Conservation (phyloP, 2,329 filamentous ascomycete species). For the Calycina herbarum region DNA sequence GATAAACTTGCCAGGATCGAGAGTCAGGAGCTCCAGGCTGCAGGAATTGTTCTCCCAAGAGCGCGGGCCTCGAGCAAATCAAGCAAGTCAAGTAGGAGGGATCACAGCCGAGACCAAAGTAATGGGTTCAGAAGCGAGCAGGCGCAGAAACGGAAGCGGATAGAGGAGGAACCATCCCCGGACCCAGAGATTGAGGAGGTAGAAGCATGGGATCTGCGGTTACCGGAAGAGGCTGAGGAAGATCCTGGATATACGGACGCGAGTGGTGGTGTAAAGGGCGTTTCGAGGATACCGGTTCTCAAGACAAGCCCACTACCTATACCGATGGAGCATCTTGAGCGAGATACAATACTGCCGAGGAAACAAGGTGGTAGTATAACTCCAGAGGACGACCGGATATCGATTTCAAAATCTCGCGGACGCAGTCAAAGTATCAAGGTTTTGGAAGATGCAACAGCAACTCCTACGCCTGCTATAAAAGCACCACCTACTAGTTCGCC, state of each 20-base stretch:
- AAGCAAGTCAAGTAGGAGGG: constrained; percentile 39
- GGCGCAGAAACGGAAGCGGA: constrained; percentile 40
- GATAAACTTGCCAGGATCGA: constrained; percentile 83
- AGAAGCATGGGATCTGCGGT: constrained; percentile 69
- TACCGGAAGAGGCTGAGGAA: constrained; percentile 74
- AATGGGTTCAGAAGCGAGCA: constrained; percentile 39
- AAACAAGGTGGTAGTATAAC: constrained; percentile 54
- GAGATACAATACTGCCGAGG: constrained; percentile 68
- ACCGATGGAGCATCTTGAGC: constrained; percentile 68
- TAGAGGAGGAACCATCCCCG: constrained; percentile 42
- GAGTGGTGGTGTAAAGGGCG: constrained; percentile 56
- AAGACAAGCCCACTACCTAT: constrained; percentile 78
- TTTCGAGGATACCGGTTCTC: constrained; percentile 83
- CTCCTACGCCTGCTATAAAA: constrained; percentile 34
- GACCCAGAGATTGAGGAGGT: constrained; percentile 43
- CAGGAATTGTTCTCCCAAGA: constrained; percentile 64
- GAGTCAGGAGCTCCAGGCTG: constrained; percentile 75
- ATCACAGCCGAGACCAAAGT: constrained; percentile 39
- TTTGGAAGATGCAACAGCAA: constrained; percentile 52
- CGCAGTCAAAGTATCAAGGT: constrained; percentile 68
- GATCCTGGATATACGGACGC: constrained; percentile 54
- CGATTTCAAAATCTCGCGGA: constrained; percentile 62
- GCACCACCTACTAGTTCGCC: constrained; percentile 50
- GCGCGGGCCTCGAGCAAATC: constrained; percentile 49
- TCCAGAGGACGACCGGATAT: constrained; percentile 58